Base-by-base conservation (phyloP, 257 asterid genomes). In the Solanum ossicruentum region DNA sequence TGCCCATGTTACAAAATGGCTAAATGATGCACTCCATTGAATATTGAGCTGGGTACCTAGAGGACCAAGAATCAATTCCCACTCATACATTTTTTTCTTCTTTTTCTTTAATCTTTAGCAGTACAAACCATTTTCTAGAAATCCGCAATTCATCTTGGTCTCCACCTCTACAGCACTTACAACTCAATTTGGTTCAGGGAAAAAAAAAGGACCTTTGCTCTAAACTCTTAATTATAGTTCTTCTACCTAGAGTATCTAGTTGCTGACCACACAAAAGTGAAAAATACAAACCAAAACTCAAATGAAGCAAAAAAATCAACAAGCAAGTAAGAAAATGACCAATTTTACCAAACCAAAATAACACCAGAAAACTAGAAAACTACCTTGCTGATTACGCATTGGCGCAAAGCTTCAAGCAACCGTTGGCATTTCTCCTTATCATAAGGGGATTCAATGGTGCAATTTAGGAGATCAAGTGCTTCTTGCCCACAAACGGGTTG, bases 391-490 rank as follows among this genome's bases (percentile, higher is more conserved):
- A 93, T 83, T 67, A 94, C 92, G 86, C 99, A 95, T 84, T 91
- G 91, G 45, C 95, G 98, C 90, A 95, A 85, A 54, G 94, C 86
- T 83, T 94, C 94, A 58, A 95, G 90, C 78, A 94, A 92, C 32
- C 88, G 88, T 85, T 85, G 63, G 79, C 99, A 95, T 89, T 91
- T 94, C 7, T 92, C 93, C 56, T 91, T 89, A 89, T 95, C 97
- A 49, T 87, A 95, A 65, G 97, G 86, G 47, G 93, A 88, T 61
- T 91, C 93, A 45, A 93, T 85, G 21, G 91, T 88, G 92, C 99
- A 95, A 83, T 94, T 95, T 88, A 95, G 97, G 71, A 95, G 92
- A 89, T 91, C 92, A 47, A 94, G 86, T 11, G 97, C 93, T 85
- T 95, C 94, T 86, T 91, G 87, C 0, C 93, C 97, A 83, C 98